These are phyloP conservation scores for Byssoonygena ceratinophila DNA, from an alignment of 2,329 filamentous ascomycete species.

Conservation along the genomic window DNA sequence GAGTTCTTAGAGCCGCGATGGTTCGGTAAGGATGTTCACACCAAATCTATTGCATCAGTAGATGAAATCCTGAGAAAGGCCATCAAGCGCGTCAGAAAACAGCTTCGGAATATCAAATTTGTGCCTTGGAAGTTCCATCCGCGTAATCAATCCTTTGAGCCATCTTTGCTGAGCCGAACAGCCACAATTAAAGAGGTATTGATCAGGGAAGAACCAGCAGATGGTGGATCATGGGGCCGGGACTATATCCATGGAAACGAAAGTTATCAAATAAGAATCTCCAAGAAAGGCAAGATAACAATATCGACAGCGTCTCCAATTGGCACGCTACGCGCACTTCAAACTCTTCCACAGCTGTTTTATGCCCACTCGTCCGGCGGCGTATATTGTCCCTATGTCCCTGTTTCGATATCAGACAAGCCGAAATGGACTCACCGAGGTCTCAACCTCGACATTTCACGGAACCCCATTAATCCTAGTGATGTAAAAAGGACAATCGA, in stretches of 20 bases:
- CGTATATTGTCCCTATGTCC: constrained; percentile 59
- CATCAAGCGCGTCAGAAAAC: constrained; percentile 17
- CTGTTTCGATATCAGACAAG: constrained; percentile 59
- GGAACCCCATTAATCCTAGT: constrained; percentile 57
- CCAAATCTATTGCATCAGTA: constrained; percentile 14
- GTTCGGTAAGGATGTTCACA: not conserved
- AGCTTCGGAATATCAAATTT: constrained; percentile 19
- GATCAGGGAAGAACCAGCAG: constrained; percentile 16
- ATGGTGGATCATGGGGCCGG: constrained; percentile 7
- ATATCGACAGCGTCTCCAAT: constrained; percentile 21
- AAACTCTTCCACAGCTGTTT: constrained; percentile 25
- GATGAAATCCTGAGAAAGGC: constrained; percentile 17
- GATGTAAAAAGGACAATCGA: constrained; percentile 68
- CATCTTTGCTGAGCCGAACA: constrained; percentile 1
- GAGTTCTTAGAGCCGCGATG: not conserved
- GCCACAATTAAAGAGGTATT: constrained; percentile 18
- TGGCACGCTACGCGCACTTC: constrained; percentile 21
- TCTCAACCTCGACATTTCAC: constrained; percentile 65
- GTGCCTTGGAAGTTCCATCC: constrained; percentile 26
- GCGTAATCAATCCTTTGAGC: constrained; percentile 21
- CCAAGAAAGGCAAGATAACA: constrained; percentile 16
- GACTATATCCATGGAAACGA: constrained; percentile 20
- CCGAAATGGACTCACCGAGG: constrained; percentile 70
- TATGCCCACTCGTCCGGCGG: constrained; percentile 20
- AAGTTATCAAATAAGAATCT: constrained; percentile 21